phyloP scores from a whole-genome alignment of 805 yeast species.

The Ogataea minuta region DNA sequence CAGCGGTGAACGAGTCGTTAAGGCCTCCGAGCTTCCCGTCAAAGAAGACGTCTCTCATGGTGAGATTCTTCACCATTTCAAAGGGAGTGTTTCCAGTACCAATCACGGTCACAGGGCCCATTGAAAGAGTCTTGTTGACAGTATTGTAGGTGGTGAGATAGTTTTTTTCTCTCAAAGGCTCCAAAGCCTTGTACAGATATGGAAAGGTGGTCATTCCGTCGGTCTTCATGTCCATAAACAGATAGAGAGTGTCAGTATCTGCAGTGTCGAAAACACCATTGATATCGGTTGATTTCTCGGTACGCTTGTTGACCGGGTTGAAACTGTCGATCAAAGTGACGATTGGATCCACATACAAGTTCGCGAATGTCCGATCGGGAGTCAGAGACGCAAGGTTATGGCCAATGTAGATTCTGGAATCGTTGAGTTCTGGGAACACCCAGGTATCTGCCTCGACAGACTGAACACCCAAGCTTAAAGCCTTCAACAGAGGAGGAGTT shows the following conservation, averaged over 20 bases:
- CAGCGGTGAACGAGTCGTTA: slow-evolving; percentile 21
- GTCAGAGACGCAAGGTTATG: slow-evolving; percentile 52
- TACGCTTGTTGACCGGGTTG: slow-evolving; percentile 37
- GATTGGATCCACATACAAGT: slow-evolving; percentile 55
- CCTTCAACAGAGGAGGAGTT: slow-evolving; percentile 44
- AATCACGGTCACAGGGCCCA: slow-evolving; percentile 60
- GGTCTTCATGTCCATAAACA: slow-evolving; percentile 64
- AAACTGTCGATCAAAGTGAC: slow-evolving; percentile 45
- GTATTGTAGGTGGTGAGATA: slow-evolving; percentile 52
- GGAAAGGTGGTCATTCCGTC: slow-evolving; percentile 52
- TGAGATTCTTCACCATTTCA: slow-evolving; percentile 31
- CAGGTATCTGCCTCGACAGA: slow-evolving; percentile 59
- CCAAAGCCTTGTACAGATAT: slow-evolving; percentile 43
- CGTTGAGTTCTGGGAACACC: slow-evolving; percentile 37
- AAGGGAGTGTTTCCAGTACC: slow-evolving; percentile 66
- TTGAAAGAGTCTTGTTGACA: slow-evolving; percentile 30
- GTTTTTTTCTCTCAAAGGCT: slow-evolving; percentile 44
- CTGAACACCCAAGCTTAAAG: slow-evolving; percentile 44
- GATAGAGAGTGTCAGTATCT: slow-evolving; percentile 50
- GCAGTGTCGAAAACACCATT: slow-evolving; percentile 39
- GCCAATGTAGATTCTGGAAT: slow-evolving; percentile 50
- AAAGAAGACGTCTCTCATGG: slow-evolving; percentile 40
- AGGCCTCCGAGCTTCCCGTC: slow-evolving; percentile 49
- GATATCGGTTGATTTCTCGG: slow-evolving; percentile 11
- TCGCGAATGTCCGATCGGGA: slow-evolving; percentile 44